Percentiles rank a stretch among this genome's conserved stretches.
Conservation (phyloP, 2,329 filamentous ascomycete genomes). For the Lithohypha guttulata region DNA sequence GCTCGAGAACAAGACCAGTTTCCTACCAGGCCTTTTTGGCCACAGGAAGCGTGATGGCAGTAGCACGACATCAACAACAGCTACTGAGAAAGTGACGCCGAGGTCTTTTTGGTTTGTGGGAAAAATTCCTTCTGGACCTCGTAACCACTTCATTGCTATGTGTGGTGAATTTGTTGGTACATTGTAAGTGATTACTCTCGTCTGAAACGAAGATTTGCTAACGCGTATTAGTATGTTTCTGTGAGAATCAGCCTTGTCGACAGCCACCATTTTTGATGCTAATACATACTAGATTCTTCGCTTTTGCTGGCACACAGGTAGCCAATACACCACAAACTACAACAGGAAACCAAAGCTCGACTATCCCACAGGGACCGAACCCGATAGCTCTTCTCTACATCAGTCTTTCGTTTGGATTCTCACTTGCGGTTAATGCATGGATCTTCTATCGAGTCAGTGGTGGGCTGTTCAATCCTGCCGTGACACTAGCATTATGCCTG, state of each 20-base stretch:
- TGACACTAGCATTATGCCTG: constrained; percentile 51
- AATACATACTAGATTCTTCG: constrained; percentile 29
- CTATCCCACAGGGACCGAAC: constrained; percentile 22
- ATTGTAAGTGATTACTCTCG: constrained; percentile 21
- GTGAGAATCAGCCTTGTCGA: constrained; percentile 7
- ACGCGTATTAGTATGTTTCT: constrained; percentile 27
- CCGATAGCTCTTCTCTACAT: constrained; percentile 33
- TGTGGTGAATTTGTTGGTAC: constrained; percentile 45
- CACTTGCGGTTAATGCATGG: constrained; percentile 44
- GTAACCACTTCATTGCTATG: constrained; percentile 38
- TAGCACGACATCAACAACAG: constrained; percentile 10
- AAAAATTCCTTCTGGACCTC: constrained; percentile 25
- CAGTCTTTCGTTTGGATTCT: constrained; percentile 35
- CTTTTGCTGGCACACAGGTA: constrained; percentile 39
- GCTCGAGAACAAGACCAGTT: constrained; percentile 14
- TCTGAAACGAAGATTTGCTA: not conserved
- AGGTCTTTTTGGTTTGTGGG: constrained; percentile 13
- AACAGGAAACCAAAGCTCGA: constrained; percentile 21
- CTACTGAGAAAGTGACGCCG: constrained; percentile 13
- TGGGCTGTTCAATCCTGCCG: constrained; percentile 42
- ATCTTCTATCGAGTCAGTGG: constrained; percentile 44
- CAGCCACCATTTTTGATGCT: not conserved
- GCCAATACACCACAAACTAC: constrained; percentile 30
- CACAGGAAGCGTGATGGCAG: not conserved
- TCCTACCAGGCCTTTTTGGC: constrained; percentile 19